phyloP scores from a whole-genome alignment of 78 protist genomes.

The Dictyostelium firmibasis region DNA sequence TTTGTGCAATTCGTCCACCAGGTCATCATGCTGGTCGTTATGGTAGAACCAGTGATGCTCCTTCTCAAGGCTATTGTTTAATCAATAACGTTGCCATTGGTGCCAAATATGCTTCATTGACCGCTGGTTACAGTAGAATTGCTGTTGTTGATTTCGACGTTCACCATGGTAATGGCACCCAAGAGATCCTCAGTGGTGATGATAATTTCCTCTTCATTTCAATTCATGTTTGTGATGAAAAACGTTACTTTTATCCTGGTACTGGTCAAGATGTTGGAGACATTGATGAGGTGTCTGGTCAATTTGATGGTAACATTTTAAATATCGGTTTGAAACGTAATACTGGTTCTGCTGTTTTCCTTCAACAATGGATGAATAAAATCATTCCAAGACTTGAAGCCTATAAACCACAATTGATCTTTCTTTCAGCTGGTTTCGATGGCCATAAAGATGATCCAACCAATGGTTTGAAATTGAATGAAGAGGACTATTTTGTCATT shows the following conservation, averaged over 20 bases:
- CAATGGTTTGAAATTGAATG: constrained; percentile 66
- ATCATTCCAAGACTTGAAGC: constrained; percentile 75
- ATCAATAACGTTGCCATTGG: constrained; percentile 88
- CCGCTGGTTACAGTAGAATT: constrained; percentile 48
- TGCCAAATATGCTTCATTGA: constrained; percentile 78
- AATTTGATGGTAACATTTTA: constrained; percentile 62
- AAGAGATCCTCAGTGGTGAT: constrained; percentile 80
- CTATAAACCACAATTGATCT: constrained; percentile 80
- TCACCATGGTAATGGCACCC: constrained; percentile 91
- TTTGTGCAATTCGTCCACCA: constrained; percentile 91
- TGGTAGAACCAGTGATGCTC: constrained; percentile 70
- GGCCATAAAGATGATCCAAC: constrained; percentile 86
- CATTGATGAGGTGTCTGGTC: constrained; percentile 23
- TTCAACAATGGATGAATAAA: constrained; percentile 50
- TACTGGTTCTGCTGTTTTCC: constrained; percentile 52
- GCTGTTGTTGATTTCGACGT: constrained; percentile 89
- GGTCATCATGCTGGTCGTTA: constrained; percentile 87
- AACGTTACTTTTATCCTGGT: constrained; percentile 81
- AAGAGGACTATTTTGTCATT: constrained; percentile 71
- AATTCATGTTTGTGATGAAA: constrained; percentile 78
- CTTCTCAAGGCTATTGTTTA: constrained; percentile 89
- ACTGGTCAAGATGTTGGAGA: constrained; percentile 58
- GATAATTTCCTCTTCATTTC: constrained; percentile 82
- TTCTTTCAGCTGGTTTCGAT: constrained; percentile 89
- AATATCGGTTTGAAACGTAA: constrained; percentile 61